A percentile compares a stretch with the other conserved stretches of the same genome.
Conservation (phyloP, 306 rosid species). For the Macrotyloma uniflorum region DNA sequence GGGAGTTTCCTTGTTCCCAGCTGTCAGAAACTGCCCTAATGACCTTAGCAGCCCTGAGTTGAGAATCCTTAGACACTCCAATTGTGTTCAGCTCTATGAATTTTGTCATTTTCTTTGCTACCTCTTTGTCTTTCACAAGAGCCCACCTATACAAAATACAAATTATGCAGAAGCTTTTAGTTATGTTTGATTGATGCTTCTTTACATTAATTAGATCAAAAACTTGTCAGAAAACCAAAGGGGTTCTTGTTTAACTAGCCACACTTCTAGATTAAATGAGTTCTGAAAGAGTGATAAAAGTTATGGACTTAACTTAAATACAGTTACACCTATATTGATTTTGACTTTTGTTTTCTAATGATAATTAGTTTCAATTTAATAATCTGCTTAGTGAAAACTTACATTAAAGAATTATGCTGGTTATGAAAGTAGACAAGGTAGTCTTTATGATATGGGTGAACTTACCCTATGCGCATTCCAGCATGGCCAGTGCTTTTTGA, state of each 20-base stretch:
- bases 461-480: conserved; percentile 87
- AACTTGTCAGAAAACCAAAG: background rate
- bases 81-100: conserved; percentile 87
- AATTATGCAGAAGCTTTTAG: background rate
- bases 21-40: conserved; percentile 64
- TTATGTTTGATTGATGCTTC: background rate
- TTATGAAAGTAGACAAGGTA: background rate
- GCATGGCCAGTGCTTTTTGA: conserved; percentile 92
- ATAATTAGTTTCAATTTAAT: too few relatives aligned
- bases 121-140: conserved; percentile 70
- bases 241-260: background rate
- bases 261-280: background rate
- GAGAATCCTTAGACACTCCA: conserved; percentile 95
- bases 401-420: background rate
- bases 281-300: too few relatives aligned
- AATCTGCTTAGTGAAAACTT: too few relatives aligned
- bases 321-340: too few relatives aligned
- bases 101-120: conserved; percentile 81
- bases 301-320: too few relatives aligned
- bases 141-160: conserved; percentile 69
- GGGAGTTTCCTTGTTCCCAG: conserved; percentile 44
- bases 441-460: background rate
- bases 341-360: too few relatives aligned
- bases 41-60: conserved; percentile 82
- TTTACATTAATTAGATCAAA: background rate